Conservation (phyloP, 2,329 filamentous ascomycete species). For the Sclerotinia trifoliorum region DNA sequence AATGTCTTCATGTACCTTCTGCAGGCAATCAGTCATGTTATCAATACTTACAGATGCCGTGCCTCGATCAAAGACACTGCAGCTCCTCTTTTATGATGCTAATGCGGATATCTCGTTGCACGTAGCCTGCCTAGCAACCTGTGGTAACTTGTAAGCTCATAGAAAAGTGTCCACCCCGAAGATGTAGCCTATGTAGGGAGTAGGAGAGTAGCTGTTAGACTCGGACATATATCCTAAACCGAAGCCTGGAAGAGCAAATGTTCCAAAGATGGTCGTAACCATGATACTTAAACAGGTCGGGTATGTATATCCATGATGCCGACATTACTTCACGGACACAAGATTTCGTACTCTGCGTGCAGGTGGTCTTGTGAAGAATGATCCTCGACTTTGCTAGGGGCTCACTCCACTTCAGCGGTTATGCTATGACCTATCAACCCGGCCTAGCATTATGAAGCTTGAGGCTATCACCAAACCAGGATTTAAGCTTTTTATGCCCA, state of each 20-base stretch:
- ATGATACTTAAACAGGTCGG: background rate
- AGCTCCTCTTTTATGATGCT: background rate
- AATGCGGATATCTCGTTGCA: background rate
- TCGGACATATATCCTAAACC: slow-evolving; percentile 7
- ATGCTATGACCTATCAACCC: slow-evolving; percentile 18
- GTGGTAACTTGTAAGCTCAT: background rate
- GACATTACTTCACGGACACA: background rate
- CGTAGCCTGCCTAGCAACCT: background rate
- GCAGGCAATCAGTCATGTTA: slow-evolving; percentile 11
- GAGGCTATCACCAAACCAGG: slow-evolving; percentile 21
- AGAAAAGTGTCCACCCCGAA: background rate
- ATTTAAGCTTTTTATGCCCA: slow-evolving; percentile 2
- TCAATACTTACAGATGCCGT: slow-evolving; percentile 13
- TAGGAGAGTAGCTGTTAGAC: background rate
- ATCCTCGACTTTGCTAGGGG: background rate
- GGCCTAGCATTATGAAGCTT: background rate
- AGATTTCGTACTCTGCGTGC: background rate
- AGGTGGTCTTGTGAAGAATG: background rate
- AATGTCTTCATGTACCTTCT: background rate
- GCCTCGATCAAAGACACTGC: background rate
- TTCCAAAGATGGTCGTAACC: background rate
- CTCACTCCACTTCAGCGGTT: slow-evolving; percentile 22
- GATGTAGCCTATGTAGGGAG: background rate
- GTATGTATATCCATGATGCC: background rate
- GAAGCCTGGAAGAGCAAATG: background rate